Evolutionary conservation across 129 eudicot species (phyloP).

Genomic region (Flaveria bidentis): DNA sequence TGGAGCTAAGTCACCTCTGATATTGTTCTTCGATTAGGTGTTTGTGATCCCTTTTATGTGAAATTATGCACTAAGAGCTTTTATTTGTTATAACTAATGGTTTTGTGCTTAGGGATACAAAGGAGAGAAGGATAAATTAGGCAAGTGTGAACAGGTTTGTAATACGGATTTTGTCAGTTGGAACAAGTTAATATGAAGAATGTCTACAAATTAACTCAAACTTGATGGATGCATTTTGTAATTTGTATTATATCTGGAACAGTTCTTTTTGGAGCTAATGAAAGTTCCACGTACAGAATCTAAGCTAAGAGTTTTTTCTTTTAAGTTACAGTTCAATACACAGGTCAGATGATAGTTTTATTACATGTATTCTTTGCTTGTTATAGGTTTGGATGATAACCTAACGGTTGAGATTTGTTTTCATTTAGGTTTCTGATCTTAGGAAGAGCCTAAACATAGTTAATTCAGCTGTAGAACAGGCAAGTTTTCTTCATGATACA

Average conservation of each 20-base stretch:
- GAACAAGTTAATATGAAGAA: background rate
- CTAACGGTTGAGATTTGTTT: conserved; percentile 16
- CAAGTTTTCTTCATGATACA: conserved; percentile 32
- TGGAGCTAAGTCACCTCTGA: background rate
- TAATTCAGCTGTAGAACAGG: conserved; percentile 77
- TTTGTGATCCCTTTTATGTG: background rate
- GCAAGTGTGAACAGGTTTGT: conserved; percentile 90
- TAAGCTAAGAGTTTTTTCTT: conserved; percentile 85
- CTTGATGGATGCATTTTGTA: conserved; percentile 10
- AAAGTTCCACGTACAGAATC: conserved; percentile 83
- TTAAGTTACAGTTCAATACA: conserved; percentile 72
- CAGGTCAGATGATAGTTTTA: conserved; percentile 49
- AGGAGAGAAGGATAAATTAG: conserved; percentile 75
- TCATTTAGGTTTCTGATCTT: conserved; percentile 78
- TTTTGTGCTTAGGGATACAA: conserved; percentile 65
- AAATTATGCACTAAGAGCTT: conserved; percentile 4
- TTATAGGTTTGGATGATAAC: conserved; percentile 4
- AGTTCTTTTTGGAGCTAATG: conserved; percentile 92
- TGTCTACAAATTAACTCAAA: background rate
- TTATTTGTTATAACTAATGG: conserved; percentile 21
- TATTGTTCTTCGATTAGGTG: background rate
- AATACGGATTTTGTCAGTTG: background rate
- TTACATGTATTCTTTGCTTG: conserved; percentile 10
- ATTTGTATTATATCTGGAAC: conserved; percentile 28
- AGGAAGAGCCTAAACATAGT: conserved; percentile 61